Evolutionary conservation across 371 early-diverging fungal species (phyloP).

Genomic region (Actinomortierella wolfii): DNA sequence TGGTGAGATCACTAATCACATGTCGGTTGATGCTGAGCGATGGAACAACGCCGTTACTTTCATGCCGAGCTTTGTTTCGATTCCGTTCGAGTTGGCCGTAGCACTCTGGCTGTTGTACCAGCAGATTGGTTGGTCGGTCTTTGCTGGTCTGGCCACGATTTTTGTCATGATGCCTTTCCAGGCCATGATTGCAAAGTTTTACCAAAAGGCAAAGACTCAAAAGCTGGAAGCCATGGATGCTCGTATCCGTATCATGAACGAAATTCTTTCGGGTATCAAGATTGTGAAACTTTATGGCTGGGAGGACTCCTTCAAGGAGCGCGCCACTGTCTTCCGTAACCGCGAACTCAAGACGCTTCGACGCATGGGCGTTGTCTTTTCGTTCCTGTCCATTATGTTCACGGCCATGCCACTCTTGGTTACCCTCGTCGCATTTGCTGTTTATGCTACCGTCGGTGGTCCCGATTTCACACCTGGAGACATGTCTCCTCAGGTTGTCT

Average conservation of each 20-base stretch:
- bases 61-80: slow-evolving; percentile 45
- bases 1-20: slow-evolving; percentile 84
- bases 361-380: slow-evolving; percentile 20
- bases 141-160: slow-evolving; percentile 57
- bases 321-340: slow-evolving; percentile 24
- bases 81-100: slow-evolving; percentile 52
- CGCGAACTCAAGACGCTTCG: slow-evolving; percentile 30
- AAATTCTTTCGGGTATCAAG: slow-evolving; percentile 51
- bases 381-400: slow-evolving; percentile 60
- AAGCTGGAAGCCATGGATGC: slow-evolving; percentile 34
- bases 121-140: slow-evolving; percentile 56
- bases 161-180: slow-evolving; percentile 54
- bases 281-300: slow-evolving; percentile 56
- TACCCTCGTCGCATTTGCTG: slow-evolving; percentile 26
- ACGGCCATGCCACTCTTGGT: slow-evolving; percentile 52
- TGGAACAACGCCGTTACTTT: slow-evolving; percentile 38
- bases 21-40: slow-evolving; percentile 76
- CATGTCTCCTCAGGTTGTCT: slow-evolving; percentile 28
- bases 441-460: slow-evolving; percentile 38
- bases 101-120: slow-evolving; percentile 54
- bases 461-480: slow-evolving; percentile 19
- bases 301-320: slow-evolving; percentile 43
- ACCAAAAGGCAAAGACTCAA: slow-evolving; percentile 19
- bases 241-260: slow-evolving; percentile 46
- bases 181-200: slow-evolving; percentile 50